Base-by-base conservation (phyloP, 2,329 filamentous ascomycete species). In the Penicillium polonicum region DNA sequence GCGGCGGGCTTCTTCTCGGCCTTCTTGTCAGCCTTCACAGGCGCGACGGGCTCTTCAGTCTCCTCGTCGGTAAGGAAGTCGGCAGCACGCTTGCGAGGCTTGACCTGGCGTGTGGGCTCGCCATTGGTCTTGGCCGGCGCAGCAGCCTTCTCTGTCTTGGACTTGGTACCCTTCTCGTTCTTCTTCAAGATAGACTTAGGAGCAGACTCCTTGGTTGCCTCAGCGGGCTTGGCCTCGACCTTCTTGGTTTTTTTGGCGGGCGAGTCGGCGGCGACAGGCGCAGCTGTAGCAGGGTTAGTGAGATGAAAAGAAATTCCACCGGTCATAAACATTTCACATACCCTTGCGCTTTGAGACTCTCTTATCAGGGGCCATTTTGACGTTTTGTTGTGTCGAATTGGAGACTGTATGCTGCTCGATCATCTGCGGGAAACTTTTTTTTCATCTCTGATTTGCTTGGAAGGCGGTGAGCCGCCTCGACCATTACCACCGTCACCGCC, bases 191-290 rank as follows among this genome's bases (percentile, higher is more conserved):
- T 67, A 5, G 73, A 63, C 64, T 74, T 73, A 36, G 71, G 65
- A 27, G 65, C 43, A 31, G 54, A 36, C 12, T 70, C 64, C 38
- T 72, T 65, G 42, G 69, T 51, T 41, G 62, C 38, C 49, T 74
- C 65, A 46, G 65, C 55, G 52, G 67, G 46, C 61, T 75, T 76
- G 56, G 66, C 64, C 50, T 73, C 70, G 61, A 70, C 72, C 64
- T 78, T 79, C 70, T 88, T 88, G 27, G 85, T 85, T 69, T 88
- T 89, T 57, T 80, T 81, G 12, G 82, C 81, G 41, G 83, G 83
- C 25, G 75, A 65, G 51, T 83, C 81, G 59, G 70, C 72, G 53
- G 69, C 74, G 48, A 72, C 70, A 51, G 72, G 68, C 33, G 76
- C 73, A 65, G 74, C 73, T 72, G 55, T 17, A 60, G 38, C 27